Evolutionary conservation across 176 grass and related monocot genomes (phyloP).

Genomic region (Ampelocalamus luodianensis): DNA sequence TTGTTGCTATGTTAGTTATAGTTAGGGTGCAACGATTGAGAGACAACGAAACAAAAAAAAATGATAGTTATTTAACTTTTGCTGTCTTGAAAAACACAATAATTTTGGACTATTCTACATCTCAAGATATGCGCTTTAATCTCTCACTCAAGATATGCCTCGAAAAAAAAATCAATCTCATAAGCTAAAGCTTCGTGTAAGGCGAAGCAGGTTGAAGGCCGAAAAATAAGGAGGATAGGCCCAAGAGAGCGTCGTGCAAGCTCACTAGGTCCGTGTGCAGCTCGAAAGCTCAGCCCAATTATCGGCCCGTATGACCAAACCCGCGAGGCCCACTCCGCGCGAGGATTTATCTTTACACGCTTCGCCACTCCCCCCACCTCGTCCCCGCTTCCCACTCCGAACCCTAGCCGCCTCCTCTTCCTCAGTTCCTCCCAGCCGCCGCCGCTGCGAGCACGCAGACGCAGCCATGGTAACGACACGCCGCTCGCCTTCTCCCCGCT

Average conservation of each 20-base stretch:
- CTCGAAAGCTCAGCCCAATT: background rate
- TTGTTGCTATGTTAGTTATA: background rate
- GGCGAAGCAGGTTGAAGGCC: background rate
- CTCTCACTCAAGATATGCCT: no score
- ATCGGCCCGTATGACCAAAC: background rate
- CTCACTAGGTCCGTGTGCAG: no score
- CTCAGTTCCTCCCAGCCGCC: background rate
- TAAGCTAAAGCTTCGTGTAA: no score
- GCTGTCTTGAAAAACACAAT: background rate
- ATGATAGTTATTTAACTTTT: background rate
- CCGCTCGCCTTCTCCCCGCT: background rate
- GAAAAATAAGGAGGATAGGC: background rate
- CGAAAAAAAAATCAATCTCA: no score
- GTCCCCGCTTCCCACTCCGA: background rate
- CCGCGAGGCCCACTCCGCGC: background rate
- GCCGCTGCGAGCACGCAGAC: background rate
- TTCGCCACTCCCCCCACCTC: background rate
- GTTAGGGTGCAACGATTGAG: background rate
- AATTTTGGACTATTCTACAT: background rate
- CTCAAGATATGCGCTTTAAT: no score
- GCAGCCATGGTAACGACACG: constrained; percentile 41
- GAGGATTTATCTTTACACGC: constrained; percentile 20
- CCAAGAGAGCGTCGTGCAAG: background rate
- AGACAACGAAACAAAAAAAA: no score
- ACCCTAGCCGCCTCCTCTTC: constrained; percentile 28